These are phyloP conservation scores for Baorangia bicolor DNA, from an alignment of 768 basidiomycete species.

Conservation along the genomic window DNA sequence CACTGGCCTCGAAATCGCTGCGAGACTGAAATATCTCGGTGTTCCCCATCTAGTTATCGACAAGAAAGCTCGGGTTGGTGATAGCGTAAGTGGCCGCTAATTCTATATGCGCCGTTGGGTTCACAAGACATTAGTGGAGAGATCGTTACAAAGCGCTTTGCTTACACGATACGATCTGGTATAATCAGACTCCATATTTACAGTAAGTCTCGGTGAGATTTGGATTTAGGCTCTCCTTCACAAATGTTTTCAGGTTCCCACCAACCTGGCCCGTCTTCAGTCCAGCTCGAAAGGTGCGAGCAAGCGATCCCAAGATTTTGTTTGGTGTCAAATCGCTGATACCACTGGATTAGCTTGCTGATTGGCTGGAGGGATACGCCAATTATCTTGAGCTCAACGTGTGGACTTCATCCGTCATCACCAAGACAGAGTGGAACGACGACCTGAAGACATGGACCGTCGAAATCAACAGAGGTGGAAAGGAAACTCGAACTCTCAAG, in stretches of 20 bases:
- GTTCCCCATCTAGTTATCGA: conserved; percentile 59
- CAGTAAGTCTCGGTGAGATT: conserved; percentile 34
- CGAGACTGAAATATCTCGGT: conserved; percentile 60
- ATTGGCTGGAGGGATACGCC: conserved; percentile 66
- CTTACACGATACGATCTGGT: conserved; percentile 54
- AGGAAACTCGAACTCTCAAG: conserved; percentile 34
- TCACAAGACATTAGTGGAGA: conserved; percentile 41
- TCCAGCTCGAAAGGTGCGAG: conserved; percentile 47
- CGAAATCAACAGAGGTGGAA: conserved; percentile 34
- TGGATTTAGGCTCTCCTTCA: background rate
- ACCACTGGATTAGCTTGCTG: conserved; percentile 45
- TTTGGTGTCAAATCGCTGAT: background rate
- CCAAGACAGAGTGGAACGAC: conserved; percentile 38
- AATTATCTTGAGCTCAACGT: conserved; percentile 58
- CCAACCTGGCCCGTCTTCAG: conserved; percentile 53
- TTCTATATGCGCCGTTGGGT: background rate
- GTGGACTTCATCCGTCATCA: conserved; percentile 54
- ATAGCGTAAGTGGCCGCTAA: conserved; percentile 30
- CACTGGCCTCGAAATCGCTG: conserved; percentile 62
- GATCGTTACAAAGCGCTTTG: conserved; percentile 58
- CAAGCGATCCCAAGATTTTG: no score
- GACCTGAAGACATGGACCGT: conserved; percentile 46
- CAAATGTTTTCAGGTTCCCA: conserved; percentile 44
- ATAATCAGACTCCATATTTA: conserved; percentile 56
- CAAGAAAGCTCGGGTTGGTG: conserved; percentile 49